Percentiles rank a stretch among this genome's conserved stretches.
Conservation (phyloP, 2,329 filamentous ascomycete genomes). For the Penicillium sp. region DNA sequence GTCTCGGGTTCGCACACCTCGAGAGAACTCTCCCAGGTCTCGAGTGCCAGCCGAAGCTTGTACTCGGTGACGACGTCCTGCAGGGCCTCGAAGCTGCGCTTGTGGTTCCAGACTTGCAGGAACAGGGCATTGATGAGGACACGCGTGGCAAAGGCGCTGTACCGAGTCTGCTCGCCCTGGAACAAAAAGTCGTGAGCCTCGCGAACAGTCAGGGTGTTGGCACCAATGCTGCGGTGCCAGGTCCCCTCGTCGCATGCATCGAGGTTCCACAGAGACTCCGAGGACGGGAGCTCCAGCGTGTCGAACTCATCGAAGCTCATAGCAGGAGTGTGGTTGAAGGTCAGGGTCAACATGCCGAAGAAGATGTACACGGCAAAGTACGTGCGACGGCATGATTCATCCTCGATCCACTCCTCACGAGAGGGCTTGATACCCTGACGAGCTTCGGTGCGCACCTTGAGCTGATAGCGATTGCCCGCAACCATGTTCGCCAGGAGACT, state of each 20-base stretch:
- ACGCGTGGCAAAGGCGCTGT: constrained; percentile 93
- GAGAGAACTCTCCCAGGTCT: constrained; percentile 98
- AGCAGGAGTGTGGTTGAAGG: constrained; percentile 95
- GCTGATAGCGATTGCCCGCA: constrained; percentile 89
- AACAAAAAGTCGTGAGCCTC: constrained; percentile 93
- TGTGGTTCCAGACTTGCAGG: constrained; percentile 98
- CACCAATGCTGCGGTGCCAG: constrained; percentile 75
- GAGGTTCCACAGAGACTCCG: constrained; percentile 90
- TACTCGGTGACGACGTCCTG: constrained; percentile 98
- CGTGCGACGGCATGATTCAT: constrained; percentile 91
- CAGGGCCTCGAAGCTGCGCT: constrained; percentile 92
- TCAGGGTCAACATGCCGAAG: constrained; percentile 89
- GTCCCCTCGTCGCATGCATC: constrained; percentile 68
- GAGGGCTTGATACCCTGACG: constrained; percentile 70
- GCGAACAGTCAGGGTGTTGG: constrained; percentile 77
- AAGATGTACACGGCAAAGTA: constrained; percentile 99
- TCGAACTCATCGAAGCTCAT: constrained; percentile 99
- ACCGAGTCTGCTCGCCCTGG: constrained; percentile 82
- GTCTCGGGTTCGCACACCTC: constrained; percentile 89
- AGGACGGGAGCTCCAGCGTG: constrained; percentile 83
- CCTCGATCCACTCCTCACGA: constrained; percentile 89
- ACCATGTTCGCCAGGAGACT: constrained; percentile 98
- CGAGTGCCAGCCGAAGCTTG: constrained; percentile 88
- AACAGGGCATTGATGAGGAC: constrained; percentile 99
- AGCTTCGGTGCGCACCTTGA: constrained; percentile 87